phyloP scores from a whole-genome alignment of 2,329 filamentous ascomycete genomes.

The Berkeleyomyces rouxiae region DNA sequence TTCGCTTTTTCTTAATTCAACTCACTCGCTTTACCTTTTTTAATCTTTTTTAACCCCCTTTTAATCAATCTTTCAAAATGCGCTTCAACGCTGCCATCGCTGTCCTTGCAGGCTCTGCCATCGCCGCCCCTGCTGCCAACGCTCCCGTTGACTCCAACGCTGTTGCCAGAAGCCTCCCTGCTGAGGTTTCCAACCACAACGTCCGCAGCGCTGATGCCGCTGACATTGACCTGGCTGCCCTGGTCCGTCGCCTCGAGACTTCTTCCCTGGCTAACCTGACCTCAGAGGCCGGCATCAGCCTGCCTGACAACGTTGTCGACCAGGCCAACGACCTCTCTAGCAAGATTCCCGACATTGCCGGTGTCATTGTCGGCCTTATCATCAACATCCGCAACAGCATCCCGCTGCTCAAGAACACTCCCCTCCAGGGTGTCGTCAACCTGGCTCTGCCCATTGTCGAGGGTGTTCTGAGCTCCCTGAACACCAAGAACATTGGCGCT shows the following conservation, averaged over 20 bases:
- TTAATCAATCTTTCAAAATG: conserved; percentile 7
- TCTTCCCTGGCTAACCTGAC: neutral
- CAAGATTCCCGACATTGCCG: neutral
- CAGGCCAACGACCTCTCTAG: conserved; percentile 1
- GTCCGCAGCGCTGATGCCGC: neutral
- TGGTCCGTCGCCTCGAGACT: neutral
- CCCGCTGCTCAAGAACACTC: neutral
- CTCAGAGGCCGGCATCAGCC: neutral
- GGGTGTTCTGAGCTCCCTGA: conserved; percentile 1
- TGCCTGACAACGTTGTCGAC: neutral
- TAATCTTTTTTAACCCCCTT: neutral
- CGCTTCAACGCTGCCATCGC: conserved; percentile 7
- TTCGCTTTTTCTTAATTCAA: neutral
- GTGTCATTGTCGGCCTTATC: conserved; percentile 7
- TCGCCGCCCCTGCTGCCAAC: neutral
- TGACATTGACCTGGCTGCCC: neutral
- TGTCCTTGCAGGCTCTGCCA: conserved; percentile 7
- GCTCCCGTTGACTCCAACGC: neutral
- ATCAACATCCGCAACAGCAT: neutral
- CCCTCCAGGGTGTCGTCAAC: conserved; percentile 6
- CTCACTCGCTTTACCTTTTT: neutral
- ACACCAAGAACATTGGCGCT: neutral
- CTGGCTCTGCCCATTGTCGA: conserved; percentile 6
- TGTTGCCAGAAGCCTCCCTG: neutral
- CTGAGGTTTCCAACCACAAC: neutral